Conservation (phyloP, 257 asterid species). For the Penstemon barbatus region DNA sequence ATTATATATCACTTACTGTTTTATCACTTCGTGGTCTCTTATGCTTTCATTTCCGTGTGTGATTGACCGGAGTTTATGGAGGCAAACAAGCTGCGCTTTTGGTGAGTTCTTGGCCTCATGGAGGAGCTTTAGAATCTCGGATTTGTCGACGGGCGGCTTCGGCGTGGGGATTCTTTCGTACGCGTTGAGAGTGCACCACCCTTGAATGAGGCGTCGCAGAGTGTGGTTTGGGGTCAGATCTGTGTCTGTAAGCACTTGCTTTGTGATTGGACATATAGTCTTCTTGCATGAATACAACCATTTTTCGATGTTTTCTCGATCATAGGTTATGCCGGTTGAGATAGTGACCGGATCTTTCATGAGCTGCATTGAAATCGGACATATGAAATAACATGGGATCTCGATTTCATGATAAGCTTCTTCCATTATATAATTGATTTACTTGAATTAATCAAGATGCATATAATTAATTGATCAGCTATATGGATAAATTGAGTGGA, state of each 20-base stretch:
- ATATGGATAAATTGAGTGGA: neutral
- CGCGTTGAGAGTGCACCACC: conserved; percentile 74
- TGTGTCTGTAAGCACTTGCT: conserved; percentile 35
- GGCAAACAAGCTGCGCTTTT: conserved; percentile 29
- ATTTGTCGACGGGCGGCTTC: conserved; percentile 39
- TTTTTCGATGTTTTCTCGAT: conserved; percentile 61
- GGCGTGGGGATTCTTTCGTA: conserved; percentile 68
- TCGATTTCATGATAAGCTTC: conserved; percentile 40
- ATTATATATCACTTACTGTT: too few relatives aligned
- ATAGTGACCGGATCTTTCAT: conserved; percentile 79
- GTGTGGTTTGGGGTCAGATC: conserved; percentile 78
- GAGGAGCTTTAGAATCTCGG: conserved; percentile 50
- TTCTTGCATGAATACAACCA: conserved; percentile 58
- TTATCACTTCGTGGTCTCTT: neutral
- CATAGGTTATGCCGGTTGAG: conserved; percentile 77
- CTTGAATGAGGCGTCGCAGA: conserved; percentile 65
- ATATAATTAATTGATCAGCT: too few relatives aligned
- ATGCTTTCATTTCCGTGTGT: conserved; percentile 35
- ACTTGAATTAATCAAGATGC: neutral
- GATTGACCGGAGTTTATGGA: conserved; percentile 47
- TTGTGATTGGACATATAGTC: conserved; percentile 63
- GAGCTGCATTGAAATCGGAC: conserved; percentile 81
- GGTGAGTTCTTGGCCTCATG: conserved; percentile 39
- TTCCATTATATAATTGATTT: neutral
- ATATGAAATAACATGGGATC: conserved; percentile 60